Conservation (phyloP, 2,329 filamentous ascomycete species). For the Sporothrix variecibatus region DNA sequence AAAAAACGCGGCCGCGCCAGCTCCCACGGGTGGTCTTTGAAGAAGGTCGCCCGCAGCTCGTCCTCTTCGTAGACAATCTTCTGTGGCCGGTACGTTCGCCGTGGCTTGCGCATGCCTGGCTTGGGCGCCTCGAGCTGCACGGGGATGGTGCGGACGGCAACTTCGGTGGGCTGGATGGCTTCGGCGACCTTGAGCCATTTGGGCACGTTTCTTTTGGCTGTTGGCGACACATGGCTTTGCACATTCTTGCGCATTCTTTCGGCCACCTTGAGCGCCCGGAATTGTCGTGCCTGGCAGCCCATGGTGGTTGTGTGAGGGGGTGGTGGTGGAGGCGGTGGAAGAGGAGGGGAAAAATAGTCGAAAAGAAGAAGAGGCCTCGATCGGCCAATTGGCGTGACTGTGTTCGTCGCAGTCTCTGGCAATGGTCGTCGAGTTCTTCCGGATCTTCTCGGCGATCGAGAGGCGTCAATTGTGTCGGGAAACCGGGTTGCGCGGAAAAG, state of each 20-base stretch:
- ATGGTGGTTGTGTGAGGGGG: slow-evolving; percentile 33
- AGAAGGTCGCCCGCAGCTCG: slow-evolving; percentile 76
- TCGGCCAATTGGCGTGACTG: neutral
- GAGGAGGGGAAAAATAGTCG: neutral
- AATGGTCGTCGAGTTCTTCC: neutral
- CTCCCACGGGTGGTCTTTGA: slow-evolving; percentile 95
- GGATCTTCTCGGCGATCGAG: neutral
- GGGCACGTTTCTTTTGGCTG: slow-evolving; percentile 39
- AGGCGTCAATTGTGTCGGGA: neutral
- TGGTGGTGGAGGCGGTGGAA: no score
- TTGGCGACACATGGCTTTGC: slow-evolving; percentile 37
- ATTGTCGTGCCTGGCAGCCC: slow-evolving; percentile 36
- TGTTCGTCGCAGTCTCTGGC: neutral
- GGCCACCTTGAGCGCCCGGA: slow-evolving; percentile 47
- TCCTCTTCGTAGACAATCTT: slow-evolving; percentile 82
- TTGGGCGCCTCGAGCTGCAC: slow-evolving; percentile 46
- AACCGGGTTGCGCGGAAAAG: neutral
- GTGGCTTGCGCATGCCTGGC: slow-evolving; percentile 63
- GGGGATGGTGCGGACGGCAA: slow-evolving; percentile 56
- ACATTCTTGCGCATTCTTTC: slow-evolving; percentile 44
- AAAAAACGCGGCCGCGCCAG: slow-evolving; percentile 83
- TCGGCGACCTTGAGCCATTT: slow-evolving; percentile 56
- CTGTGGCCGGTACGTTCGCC: slow-evolving; percentile 78
- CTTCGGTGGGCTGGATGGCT: slow-evolving; percentile 59
- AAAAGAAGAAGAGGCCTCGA: neutral